phyloP scores from a whole-genome alignment of 148 eudicot species.

The Fagopyrum esculentum region DNA sequence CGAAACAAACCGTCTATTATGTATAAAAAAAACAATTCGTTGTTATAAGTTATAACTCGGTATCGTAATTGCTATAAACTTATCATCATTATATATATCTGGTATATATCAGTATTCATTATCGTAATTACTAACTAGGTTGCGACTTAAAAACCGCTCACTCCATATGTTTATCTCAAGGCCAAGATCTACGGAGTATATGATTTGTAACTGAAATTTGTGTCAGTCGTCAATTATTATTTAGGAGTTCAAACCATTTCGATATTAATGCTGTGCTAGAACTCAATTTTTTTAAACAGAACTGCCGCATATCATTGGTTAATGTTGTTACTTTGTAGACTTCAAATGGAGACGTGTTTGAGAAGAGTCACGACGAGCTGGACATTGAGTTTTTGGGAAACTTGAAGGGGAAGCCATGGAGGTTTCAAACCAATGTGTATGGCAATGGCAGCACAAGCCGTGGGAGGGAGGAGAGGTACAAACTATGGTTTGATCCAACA shows the following conservation, averaged over 20 bases:
- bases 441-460: conserved; percentile 70
- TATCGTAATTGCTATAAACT: background rate
- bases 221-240: background rate
- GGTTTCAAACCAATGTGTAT: conserved; percentile 69
- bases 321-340: conserved; percentile 24
- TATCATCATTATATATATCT: too few species aligned
- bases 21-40: background rate
- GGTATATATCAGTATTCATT: background rate
- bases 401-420: conserved; percentile 58
- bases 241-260: background rate
- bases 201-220: background rate
- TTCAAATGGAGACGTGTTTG: conserved; percentile 60
- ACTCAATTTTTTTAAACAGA: background rate
- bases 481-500: conserved; percentile 68
- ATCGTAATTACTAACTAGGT: background rate
- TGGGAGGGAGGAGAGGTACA: conserved; percentile 69
- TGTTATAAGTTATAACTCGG: background rate
- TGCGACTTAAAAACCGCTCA: background rate
- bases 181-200: background rate
- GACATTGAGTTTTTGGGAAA: conserved; percentile 74
- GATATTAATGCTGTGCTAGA: too few species aligned
- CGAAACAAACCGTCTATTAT: background rate
- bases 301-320: background rate
- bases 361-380: conserved; percentile 58
- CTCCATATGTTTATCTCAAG: background rate